A percentile compares a stretch with the other conserved stretches of the same genome.
These are phyloP conservation scores for Rubia peregrina DNA, from an alignment of 305 asterid species.

Conservation along the genomic window DNA sequence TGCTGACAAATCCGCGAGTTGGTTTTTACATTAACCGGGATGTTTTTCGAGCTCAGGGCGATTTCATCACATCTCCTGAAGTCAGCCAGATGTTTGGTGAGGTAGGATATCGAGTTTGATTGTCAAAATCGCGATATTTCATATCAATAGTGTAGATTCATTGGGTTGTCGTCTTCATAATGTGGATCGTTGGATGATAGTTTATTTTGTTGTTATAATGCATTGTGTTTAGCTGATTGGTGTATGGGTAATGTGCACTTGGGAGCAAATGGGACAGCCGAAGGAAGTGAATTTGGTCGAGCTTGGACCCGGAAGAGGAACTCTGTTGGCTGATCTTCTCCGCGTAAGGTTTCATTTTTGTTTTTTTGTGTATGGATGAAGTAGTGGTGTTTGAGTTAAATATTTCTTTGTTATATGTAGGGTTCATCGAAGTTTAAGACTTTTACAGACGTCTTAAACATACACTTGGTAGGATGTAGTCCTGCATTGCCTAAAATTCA, in stretches of 20 bases:
- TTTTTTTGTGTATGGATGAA: no score
- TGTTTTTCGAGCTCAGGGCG: conserved; percentile 83
- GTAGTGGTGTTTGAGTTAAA: not conserved
- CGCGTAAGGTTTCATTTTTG: conserved; percentile 40
- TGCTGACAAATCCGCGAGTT: conserved; percentile 75
- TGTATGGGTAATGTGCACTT: conserved; percentile 86
- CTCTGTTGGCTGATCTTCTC: conserved; percentile 83
- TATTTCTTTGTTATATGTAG: conserved; percentile 22
- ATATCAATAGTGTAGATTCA: no score
- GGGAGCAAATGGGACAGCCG: conserved; percentile 97
- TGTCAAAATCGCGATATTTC: no score
- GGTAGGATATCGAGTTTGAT: conserved; percentile 28
- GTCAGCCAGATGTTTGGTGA: conserved; percentile 99
- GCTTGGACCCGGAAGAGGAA: conserved; percentile 96
- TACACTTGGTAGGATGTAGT: conserved; percentile 90
- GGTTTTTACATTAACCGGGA: conserved; percentile 87
- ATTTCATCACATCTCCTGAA: conserved; percentile 91
- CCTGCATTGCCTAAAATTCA: conserved; percentile 70
- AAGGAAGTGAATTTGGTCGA: conserved; percentile 68
- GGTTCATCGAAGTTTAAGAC: conserved; percentile 69
- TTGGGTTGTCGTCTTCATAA: not conserved
- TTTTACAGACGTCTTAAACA: conserved; percentile 52
- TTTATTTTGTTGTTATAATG: not conserved
- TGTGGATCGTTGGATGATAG: not conserved
- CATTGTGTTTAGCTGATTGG: conserved; percentile 59